Conservation (phyloP, 208 protist species). For the Leishmania braziliensis region DNA sequence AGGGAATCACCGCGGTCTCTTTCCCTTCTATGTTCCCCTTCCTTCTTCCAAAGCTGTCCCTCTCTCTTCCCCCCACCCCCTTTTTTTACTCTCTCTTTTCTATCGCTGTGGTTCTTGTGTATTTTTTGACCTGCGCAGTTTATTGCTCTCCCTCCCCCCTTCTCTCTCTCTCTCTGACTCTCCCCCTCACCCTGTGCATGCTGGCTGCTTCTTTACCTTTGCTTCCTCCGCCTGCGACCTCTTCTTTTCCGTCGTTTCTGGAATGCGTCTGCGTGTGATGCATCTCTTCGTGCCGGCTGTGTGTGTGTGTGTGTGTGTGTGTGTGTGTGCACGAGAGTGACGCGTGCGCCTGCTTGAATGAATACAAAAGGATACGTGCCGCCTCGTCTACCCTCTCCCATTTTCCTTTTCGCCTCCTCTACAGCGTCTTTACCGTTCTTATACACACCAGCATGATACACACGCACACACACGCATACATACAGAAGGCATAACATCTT, state of each 20-base stretch:
- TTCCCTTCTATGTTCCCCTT: neutral
- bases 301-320: too few relatives aligned
- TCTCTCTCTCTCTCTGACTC: neutral
- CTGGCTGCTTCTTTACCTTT: slow-evolving; percentile 1
- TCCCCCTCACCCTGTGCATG: neutral
- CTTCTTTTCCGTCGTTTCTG: neutral
- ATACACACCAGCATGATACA: too few relatives aligned
- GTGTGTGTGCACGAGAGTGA: too few relatives aligned
- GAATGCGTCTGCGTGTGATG: too few relatives aligned
- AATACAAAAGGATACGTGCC: too few relatives aligned
- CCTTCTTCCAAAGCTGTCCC: neutral
- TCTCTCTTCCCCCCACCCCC: neutral
- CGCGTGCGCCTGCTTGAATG: too few relatives aligned
- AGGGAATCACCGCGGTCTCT: neutral
- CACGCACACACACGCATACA: too few relatives aligned
- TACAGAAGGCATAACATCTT: too few relatives aligned
- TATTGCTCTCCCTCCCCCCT: neutral
- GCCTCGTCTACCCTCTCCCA: too few relatives aligned
- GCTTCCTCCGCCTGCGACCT: neutral
- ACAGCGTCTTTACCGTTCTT: too few relatives aligned
- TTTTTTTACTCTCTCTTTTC: neutral
- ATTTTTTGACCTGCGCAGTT: neutral
- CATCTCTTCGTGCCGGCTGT: too few relatives aligned
- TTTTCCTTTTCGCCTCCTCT: too few relatives aligned
- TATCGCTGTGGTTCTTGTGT: neutral